These are phyloP conservation scores for Apophysomyces variabilis DNA, from an alignment of 371 early-diverging fungal species.

Conservation along the genomic window DNA sequence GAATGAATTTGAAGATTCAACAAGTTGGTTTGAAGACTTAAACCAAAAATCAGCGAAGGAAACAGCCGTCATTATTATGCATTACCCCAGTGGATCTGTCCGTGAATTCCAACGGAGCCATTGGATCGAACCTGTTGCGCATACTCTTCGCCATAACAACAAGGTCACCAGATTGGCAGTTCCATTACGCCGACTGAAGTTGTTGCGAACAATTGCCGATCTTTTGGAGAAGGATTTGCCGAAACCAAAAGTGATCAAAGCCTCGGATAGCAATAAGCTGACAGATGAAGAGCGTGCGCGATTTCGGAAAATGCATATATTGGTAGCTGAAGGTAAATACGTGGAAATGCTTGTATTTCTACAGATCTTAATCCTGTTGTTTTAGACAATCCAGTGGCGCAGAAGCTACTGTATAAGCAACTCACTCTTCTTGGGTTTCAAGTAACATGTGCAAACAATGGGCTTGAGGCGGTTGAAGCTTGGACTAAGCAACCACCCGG, in stretches of 20 bases:
- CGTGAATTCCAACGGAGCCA: conserved; percentile 18
- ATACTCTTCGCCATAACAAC: conserved; percentile 20
- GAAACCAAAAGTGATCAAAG: conserved; percentile 1
- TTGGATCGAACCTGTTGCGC: conserved; percentile 22
- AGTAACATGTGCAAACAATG: conserved; percentile 51
- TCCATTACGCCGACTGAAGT: conserved; percentile 56
- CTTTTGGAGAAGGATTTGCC: conserved; percentile 18
- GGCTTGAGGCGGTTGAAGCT: conserved; percentile 43
- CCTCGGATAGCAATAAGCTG: conserved; percentile 14
- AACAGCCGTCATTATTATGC: conserved; percentile 36
- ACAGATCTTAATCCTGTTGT: neutral
- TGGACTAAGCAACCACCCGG: conserved; percentile 38
- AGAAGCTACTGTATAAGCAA: conserved; percentile 46
- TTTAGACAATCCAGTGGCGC: conserved; percentile 53
- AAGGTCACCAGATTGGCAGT: conserved; percentile 55
- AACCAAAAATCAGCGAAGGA: conserved; percentile 19
- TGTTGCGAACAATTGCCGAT: conserved; percentile 42
- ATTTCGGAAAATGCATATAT: conserved; percentile 42
- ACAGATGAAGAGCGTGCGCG: conserved; percentile 34
- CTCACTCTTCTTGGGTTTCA: conserved; percentile 45
- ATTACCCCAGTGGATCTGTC: conserved; percentile 41
- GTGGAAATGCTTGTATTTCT: neutral
- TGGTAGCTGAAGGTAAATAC: conserved; percentile 48
- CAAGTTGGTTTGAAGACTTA: conserved; percentile 27
- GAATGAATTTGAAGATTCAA: conserved; percentile 22